Percentiles rank a stretch among this genome's conserved stretches.
phyloP scores from a whole-genome alignment of 2,329 filamentous ascomycete genomes.

The Botryosphaeria dothidea region DNA sequence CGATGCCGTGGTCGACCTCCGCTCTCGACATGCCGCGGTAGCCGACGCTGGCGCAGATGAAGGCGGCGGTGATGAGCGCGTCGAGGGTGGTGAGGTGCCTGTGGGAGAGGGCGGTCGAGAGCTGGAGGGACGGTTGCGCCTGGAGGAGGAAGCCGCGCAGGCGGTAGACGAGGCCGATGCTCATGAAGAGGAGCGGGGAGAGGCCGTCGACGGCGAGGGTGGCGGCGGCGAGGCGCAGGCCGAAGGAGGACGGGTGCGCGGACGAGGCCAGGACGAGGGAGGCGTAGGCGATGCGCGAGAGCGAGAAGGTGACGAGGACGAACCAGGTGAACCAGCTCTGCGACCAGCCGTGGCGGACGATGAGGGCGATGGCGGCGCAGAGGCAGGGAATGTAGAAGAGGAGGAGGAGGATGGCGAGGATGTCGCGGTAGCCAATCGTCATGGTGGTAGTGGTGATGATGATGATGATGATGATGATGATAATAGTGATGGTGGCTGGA shows the following conservation, averaged over 20 bases:
- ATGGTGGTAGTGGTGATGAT: background rate
- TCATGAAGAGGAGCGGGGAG: background rate
- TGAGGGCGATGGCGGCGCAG: background rate
- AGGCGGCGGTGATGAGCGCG: background rate
- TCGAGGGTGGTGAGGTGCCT: background rate
- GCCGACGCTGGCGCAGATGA: background rate
- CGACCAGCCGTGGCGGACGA: background rate
- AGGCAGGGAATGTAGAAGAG: background rate
- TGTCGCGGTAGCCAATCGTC: background rate
- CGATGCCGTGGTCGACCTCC: background rate
- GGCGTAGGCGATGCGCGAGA: background rate
- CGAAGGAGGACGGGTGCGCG: background rate
- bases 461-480: too few species aligned
- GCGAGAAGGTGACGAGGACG: background rate
- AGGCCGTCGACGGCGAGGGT: conserved; percentile 10
- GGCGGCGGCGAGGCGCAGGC: background rate
- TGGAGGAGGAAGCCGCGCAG: background rate
- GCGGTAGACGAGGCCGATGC: background rate
- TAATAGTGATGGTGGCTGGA: too few species aligned
- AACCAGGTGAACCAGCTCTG: background rate
- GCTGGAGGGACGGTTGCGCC: background rate
- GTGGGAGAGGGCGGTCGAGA: too few species aligned
- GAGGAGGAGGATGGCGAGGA: background rate
- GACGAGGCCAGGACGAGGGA: background rate
- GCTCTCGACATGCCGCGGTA: background rate